A percentile compares a stretch with the other conserved stretches of the same genome.
These are phyloP conservation scores for Tricholoma hemisulphureum DNA, from an alignment of 768 basidiomycete genomes.

Conservation along the genomic window DNA sequence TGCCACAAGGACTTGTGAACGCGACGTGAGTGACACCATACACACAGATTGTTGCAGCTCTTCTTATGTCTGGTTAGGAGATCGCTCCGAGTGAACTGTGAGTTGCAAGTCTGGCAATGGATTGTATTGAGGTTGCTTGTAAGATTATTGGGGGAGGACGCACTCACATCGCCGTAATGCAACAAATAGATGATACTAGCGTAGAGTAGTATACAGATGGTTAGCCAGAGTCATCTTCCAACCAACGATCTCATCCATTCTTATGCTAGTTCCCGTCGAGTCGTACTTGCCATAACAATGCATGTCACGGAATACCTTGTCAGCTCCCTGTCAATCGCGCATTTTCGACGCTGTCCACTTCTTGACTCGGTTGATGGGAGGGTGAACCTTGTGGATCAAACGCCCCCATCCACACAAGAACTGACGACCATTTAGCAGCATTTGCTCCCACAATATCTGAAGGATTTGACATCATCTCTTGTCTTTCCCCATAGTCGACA, in stretches of 20 bases:
- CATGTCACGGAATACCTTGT: too few species aligned
- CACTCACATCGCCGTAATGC: conserved; percentile 53
- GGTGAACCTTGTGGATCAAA: conserved; percentile 72
- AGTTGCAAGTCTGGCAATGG: conserved; percentile 51
- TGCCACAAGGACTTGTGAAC: conserved; percentile 12
- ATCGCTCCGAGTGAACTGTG: conserved; percentile 66
- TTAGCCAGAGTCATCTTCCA: too few species aligned
- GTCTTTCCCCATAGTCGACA: background rate
- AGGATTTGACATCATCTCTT: conserved; percentile 1
- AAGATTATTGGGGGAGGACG: conserved; percentile 4
- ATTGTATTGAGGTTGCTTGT: conserved; percentile 6
- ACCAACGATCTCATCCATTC: too few species aligned
- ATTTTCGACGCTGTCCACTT: conserved; percentile 75
- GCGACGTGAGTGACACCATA: conserved; percentile 17
- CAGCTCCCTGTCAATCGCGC: conserved; percentile 63
- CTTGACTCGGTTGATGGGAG: conserved; percentile 64
- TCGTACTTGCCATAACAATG: too few species aligned
- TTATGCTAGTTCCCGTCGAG: too few species aligned
- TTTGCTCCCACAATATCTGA: conserved; percentile 88
- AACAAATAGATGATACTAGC: too few species aligned
- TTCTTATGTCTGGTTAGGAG: conserved; percentile 61
- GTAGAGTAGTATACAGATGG: too few species aligned
- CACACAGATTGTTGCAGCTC: conserved; percentile 59
- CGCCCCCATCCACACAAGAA: conserved; percentile 89
- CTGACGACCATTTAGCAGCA: conserved; percentile 75